Base-by-base conservation (phyloP, 129 eudicot species). In the Erigeron canadensis region DNA sequence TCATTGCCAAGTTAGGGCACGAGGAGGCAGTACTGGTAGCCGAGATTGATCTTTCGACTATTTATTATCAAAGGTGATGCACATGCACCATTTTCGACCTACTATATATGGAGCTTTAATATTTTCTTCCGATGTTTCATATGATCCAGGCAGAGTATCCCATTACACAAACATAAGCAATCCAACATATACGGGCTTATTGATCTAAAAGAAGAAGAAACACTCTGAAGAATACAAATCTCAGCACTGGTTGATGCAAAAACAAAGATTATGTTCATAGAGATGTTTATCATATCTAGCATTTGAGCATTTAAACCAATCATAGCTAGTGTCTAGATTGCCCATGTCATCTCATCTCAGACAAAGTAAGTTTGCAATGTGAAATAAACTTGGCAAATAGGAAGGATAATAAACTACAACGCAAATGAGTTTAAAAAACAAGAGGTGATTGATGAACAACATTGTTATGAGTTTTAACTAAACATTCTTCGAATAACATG, bases 401-500 rank as follows among this genome's bases (percentile, higher is more conserved):
- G 34, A 45, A 66, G 69, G 42, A 19, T 57, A 38, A 69, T 42
- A 62, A 62, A 63, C 72, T 54, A 78, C 66, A 63, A 55, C 51
- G 50, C 77, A 63, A 78, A 55, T 43, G 53, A n/a, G n/a, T n/a
- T 16, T 10, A 48, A 21, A 23, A 70, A 77, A 54, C 67, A 70
- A 69, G 10, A 43, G 50, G 40, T 53, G 71, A 62, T 19, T 48
- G 69, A 22, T n/a, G 40, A 55, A 44, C 74, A 61, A 7, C 50
- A 39, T 23, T 50, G 80, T 34, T 34, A 28, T 50, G 18, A 61
- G 56, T 66, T 55, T 39, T 51, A 19, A 69, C 4, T 54, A 69
- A 72, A 67, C 80, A 67, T 67, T 75, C 58, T 80, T 61, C 75
- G 45, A 53, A 66, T 23, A 76, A 68, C 34, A 67, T 18, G 43